phyloP scores from a whole-genome alignment of 2,329 filamentous ascomycete species.

The Aspergillus costaricaensis region DNA sequence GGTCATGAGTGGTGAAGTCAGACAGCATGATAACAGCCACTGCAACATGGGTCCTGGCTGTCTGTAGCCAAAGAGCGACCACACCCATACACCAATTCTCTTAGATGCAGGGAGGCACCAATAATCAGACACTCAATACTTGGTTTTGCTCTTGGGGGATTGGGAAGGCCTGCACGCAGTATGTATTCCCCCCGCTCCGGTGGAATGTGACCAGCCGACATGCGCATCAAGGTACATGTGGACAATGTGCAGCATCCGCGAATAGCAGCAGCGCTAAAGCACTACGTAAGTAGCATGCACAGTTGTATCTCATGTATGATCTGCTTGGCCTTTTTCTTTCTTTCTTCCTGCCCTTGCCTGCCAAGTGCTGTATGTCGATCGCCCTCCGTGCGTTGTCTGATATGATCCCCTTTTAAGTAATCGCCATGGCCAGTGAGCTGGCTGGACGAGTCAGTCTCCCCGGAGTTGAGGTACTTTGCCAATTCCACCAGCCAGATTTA shows the following conservation, averaged over 20 bases:
- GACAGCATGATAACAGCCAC: slow-evolving; percentile 12
- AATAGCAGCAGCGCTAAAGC: neutral
- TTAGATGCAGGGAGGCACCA: slow-evolving; percentile 12
- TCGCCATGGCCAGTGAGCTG: neutral
- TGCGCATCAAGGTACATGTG: slow-evolving; percentile 15
- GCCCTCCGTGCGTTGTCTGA: neutral
- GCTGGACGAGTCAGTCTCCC: neutral
- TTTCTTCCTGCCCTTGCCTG: slow-evolving; percentile 8
- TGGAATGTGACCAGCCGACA: slow-evolving; percentile 20
- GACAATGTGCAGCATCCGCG: slow-evolving; percentile 1
- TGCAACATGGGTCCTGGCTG: neutral
- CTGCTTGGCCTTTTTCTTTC: slow-evolving; percentile 1
- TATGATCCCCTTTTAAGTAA: neutral
- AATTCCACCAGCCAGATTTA: neutral
- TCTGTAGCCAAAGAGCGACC: slow-evolving; percentile 1
- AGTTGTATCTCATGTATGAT: neutral
- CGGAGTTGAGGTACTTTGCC: too few species aligned
- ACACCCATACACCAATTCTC: neutral
- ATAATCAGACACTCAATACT: slow-evolving; percentile 6
- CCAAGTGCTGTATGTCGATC: slow-evolving; percentile 7
- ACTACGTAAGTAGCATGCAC: neutral
- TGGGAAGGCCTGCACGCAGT: neutral
- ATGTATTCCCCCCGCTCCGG: slow-evolving; percentile 8
- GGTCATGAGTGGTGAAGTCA: slow-evolving; percentile 11
- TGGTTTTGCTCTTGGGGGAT: neutral